Percentiles rank a stretch among this genome's conserved stretches.
Conservation (phyloP, 192 early-diverging fungal species). For the Umbelopsis ramanniana region DNA sequence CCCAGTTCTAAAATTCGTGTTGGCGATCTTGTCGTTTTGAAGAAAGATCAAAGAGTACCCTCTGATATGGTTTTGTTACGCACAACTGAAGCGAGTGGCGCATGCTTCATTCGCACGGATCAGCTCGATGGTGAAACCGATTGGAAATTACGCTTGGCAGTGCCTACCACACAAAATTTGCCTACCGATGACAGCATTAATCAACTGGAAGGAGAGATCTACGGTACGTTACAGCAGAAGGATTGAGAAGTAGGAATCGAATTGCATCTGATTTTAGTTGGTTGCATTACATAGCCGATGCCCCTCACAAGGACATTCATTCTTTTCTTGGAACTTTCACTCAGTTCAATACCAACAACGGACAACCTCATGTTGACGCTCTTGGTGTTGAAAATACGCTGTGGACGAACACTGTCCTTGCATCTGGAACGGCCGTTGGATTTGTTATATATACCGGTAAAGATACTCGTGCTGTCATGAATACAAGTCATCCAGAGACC, state of each 20-base stretch:
- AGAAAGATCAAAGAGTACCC: slow-evolving; percentile 89
- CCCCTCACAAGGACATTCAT: slow-evolving; percentile 94
- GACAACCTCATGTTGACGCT: slow-evolving; percentile 58
- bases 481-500: slow-evolving; percentile 89
- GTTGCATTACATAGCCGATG: slow-evolving; percentile 62
- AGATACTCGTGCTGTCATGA: slow-evolving; percentile 96
- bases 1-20: slow-evolving; percentile 86
- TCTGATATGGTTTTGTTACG: slow-evolving; percentile 89
- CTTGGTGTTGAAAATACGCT: slow-evolving; percentile 89
- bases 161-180: slow-evolving; percentile 80
- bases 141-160: slow-evolving; percentile 92
- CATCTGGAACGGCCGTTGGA: slow-evolving; percentile 86
- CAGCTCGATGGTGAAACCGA: slow-evolving; percentile 98
- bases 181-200: slow-evolving; percentile 63
- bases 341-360: slow-evolving; percentile 25
- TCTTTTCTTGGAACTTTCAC: slow-evolving; percentile 82
- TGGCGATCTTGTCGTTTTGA: slow-evolving; percentile 83
- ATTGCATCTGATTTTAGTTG: slow-evolving; percentile 9
- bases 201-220: slow-evolving; percentile 69
- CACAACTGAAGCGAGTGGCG: slow-evolving; percentile 81
- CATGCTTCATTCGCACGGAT: slow-evolving; percentile 96
- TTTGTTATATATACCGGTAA: slow-evolving; percentile 90
- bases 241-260: background rate
- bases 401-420: slow-evolving; percentile 95
- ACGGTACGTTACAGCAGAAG: slow-evolving; percentile 50